Evolutionary conservation across 1,139 yeast species (phyloP), one percentile per base, ranked within the genome.

Genomic region (Yamadazyma triangularis): DNA sequence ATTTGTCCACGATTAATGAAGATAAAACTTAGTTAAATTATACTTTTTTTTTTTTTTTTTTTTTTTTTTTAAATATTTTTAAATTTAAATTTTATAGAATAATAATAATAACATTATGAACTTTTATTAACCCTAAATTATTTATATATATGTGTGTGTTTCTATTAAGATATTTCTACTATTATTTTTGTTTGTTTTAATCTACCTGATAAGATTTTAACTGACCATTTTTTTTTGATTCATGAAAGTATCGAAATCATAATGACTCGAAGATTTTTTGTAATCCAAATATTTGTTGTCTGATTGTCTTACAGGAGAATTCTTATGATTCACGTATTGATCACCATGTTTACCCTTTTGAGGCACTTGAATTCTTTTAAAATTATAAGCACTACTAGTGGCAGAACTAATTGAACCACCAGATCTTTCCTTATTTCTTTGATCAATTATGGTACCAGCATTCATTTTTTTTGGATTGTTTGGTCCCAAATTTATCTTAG

Each of bases 181-280:
- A n/a, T n/a, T n/a, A n/a, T n/a, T n/a, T n/a, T n/a, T n/a, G n/a
- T n/a, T n/a, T n/a, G n/a, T n/a, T n/a, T n/a, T n/a, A n/a, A n/a
- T n/a, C n/a, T n/a, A n/a, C n/a, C n/a, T n/a, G n/a, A n/a, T n/a
- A n/a, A n/a, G n/a, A n/a, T n/a, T n/a, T n/a, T n/a, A n/a, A n/a
- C n/a, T n/a, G n/a, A n/a, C n/a, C n/a, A 12, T 26, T 20, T 32
- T 39, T 29, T 50, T 44, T 36, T 56, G 62, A 29, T 55, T 53
- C 57, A 64, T 62, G 35, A 58, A 65, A 8, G 67, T 53, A 27
- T 57, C 50, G 35, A 65, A 64, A 42, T 64, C 68, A 39, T 64
- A 62, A 24, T 44, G 41, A 28, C 47, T 44, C 4, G 39, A 29
- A 7, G 44, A 36, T 18, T 44, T 41, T 8, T 44, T 32, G 25